Evolutionary conservation across 495 filamentous ascomycete genomes (phyloP).

Genomic region (Aspergillus ellipticus): DNA sequence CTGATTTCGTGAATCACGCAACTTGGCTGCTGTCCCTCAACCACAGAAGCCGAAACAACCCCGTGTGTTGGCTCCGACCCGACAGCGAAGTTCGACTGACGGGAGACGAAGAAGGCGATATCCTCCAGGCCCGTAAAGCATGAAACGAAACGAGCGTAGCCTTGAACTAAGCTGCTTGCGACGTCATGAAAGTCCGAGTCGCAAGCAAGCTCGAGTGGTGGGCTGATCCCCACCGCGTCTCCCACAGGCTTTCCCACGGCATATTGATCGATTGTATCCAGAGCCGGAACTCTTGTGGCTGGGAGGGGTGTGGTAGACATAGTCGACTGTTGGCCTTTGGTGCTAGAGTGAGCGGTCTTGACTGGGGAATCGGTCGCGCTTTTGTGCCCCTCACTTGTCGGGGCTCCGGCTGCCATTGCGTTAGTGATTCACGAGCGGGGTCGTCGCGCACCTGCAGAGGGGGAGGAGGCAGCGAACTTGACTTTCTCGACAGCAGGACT

Average conservation of each 20-base stretch:
- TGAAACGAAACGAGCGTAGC: constrained; percentile 22
- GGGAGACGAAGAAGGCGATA: constrained; percentile 17
- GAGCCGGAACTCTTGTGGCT: constrained; percentile 22
- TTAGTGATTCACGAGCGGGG: constrained; percentile 16
- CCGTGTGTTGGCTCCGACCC: background rate
- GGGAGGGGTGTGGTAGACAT: constrained; percentile 8
- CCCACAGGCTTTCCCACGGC: constrained; percentile 5
- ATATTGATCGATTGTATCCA: constrained; percentile 25
- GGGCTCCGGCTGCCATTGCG: constrained; percentile 16
- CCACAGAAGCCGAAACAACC: constrained; percentile 13
- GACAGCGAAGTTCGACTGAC: background rate
- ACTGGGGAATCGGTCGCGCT: background rate
- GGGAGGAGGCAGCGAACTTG: constrained; percentile 11
- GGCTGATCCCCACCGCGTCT: constrained; percentile 6
- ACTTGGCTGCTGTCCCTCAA: background rate
- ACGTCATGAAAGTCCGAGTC: constrained; percentile 7
- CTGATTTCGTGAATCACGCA: constrained; percentile 11
- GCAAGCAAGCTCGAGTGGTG: constrained; percentile 10
- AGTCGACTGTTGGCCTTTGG: background rate
- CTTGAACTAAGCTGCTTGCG: constrained; percentile 12
- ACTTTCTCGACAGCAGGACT: constrained; percentile 7
- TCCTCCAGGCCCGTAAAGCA: constrained; percentile 22
- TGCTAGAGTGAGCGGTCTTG: background rate
- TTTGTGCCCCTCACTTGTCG: constrained; percentile 12
- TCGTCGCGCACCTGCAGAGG: constrained; percentile 17